Evolutionary conservation across 139 green algal genomes (phyloP).

Genomic region (Coelastrella sp.): DNA sequence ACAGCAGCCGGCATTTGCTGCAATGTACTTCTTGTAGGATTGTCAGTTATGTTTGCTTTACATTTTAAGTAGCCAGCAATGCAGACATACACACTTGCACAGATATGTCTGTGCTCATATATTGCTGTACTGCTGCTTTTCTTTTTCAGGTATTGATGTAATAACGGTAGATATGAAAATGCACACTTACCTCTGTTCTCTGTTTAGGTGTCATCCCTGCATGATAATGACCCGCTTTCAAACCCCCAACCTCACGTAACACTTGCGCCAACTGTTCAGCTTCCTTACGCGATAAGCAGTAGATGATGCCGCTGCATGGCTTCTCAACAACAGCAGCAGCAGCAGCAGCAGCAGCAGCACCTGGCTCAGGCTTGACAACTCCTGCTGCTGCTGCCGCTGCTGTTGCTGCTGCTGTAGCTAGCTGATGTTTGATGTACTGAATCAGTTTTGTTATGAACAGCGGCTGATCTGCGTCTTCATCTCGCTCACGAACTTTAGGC

Average conservation of each 20-base stretch:
- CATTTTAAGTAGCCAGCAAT: background rate
- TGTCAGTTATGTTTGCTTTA: no score
- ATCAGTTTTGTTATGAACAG: constrained; percentile 54
- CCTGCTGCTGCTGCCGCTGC: background rate
- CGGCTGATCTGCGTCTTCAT: constrained; percentile 51
- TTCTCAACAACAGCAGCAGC: no score
- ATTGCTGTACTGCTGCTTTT: no score
- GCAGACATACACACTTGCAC: background rate
- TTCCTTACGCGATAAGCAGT: constrained; percentile 90
- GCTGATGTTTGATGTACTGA: constrained; percentile 30
- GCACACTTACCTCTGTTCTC: constrained; percentile 67
- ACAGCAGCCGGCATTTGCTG: no score
- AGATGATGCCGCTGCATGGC: constrained; percentile 87
- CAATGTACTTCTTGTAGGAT: no score
- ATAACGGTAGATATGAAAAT: no score
- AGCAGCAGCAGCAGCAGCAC: background rate
- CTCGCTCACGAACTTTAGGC: constrained; percentile 65
- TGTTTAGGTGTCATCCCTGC: constrained; percentile 86
- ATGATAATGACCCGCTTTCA: constrained; percentile 84
- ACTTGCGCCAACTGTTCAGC: constrained; percentile 81
- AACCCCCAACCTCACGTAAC: constrained; percentile 47
- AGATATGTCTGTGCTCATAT: no score
- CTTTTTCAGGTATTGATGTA: no score
- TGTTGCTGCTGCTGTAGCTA: background rate
- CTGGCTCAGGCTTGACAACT: constrained; percentile 1